Evolutionary conservation across 768 basidiomycete genomes (phyloP).

Genomic region (Collybia sp.): DNA sequence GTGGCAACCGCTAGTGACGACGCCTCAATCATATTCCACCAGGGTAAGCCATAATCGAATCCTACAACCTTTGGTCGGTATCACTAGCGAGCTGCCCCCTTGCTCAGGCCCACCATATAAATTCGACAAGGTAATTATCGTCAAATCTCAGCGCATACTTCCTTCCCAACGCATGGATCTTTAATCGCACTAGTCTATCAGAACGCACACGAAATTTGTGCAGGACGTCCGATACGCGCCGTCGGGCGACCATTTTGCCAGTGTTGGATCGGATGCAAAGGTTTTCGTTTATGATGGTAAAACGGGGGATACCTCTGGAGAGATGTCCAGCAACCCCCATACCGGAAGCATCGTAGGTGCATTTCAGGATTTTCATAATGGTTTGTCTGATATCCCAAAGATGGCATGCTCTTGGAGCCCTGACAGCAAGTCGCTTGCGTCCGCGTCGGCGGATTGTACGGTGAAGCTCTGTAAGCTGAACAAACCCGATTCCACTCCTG

Average conservation of each 20-base stretch:
- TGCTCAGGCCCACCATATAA: conserved; percentile 77
- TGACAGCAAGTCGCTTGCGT: conserved; percentile 68
- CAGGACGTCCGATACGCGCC: conserved; percentile 85
- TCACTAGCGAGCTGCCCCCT: background rate
- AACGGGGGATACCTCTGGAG: conserved; percentile 71
- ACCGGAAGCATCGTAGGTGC: conserved; percentile 69
- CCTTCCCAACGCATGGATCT: too few species aligned
- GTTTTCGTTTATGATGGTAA: conserved; percentile 89
- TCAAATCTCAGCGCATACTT: background rate
- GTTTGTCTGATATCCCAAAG: conserved; percentile 24
- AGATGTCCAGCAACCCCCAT: conserved; percentile 65
- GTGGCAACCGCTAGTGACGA: conserved; percentile 90
- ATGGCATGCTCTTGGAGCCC: conserved; percentile 79
- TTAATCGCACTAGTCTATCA: conserved; percentile 55
- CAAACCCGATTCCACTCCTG: background rate
- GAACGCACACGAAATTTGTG: conserved; percentile 87
- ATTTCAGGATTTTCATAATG: background rate
- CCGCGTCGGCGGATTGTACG: conserved; percentile 82
- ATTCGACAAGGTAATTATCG: conserved; percentile 62
- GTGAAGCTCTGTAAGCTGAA: conserved; percentile 74
- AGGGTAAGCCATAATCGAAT: conserved; percentile 41
- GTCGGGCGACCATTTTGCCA: conserved; percentile 79
- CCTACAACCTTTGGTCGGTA: background rate
- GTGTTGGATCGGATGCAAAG: conserved; percentile 86
- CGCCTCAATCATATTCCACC: conserved; percentile 73